These are phyloP conservation scores for Helichrysum umbraculigerum DNA, from an alignment of 129 eudicot genomes.

Conservation along the genomic window DNA sequence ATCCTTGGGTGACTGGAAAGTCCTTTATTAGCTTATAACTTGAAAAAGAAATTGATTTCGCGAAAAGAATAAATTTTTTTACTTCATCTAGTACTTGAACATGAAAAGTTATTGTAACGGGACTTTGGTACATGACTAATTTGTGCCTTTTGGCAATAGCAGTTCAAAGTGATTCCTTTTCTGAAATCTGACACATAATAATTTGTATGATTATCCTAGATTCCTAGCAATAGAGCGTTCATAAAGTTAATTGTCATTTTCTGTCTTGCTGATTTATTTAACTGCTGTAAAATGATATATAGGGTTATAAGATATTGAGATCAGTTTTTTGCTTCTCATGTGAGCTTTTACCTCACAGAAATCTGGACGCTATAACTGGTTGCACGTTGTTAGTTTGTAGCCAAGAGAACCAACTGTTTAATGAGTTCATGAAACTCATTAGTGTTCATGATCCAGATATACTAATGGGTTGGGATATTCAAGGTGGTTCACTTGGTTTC, in stretches of 20 bases:
- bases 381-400: slow-evolving; percentile 51
- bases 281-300: no score
- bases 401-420: slow-evolving; percentile 64
- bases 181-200: background rate
- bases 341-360: slow-evolving; percentile 38
- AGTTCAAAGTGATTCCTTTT: background rate
- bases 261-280: no score
- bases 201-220: background rate
- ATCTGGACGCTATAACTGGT: slow-evolving; percentile 66
- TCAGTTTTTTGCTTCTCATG: slow-evolving; percentile 20
- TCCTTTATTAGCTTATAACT: slow-evolving; percentile 1
- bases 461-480: slow-evolving; percentile 95
- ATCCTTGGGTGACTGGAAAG: slow-evolving; percentile 13
- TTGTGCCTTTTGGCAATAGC: background rate
- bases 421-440: slow-evolving; percentile 55
- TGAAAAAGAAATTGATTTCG: background rate
- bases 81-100: slow-evolving; percentile 14
- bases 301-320: background rate
- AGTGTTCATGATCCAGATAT: slow-evolving; percentile 75
- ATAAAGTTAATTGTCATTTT: no score
- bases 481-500: slow-evolving; percentile 90
- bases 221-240: background rate
- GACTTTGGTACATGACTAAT: background rate
- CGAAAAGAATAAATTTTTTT: slow-evolving; percentile 1
- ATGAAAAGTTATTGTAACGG: slow-evolving; percentile 6